These are phyloP conservation scores for Globisporangium acanthophoron DNA, from an alignment of 352 stramenopile species.

Conservation along the genomic window DNA sequence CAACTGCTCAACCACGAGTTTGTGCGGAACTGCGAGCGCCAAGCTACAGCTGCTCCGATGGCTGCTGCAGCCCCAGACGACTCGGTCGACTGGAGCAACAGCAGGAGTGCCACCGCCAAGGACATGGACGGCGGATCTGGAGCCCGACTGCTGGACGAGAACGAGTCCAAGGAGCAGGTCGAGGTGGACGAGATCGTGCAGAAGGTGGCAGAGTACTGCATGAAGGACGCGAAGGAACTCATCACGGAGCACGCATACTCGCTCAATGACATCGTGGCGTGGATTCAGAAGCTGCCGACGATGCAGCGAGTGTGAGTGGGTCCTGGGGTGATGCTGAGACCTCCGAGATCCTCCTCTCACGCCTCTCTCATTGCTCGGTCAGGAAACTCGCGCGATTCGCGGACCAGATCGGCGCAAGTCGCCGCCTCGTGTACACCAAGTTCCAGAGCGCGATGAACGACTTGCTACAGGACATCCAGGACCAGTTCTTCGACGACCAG, in stretches of 20 bases:
- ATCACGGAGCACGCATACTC: constrained; percentile 63
- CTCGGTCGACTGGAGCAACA: constrained; percentile 21
- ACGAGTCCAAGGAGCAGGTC: constrained; percentile 58
- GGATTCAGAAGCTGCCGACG: constrained; percentile 69
- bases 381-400: constrained; percentile 81
- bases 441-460: constrained; percentile 74
- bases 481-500: constrained; percentile 44
- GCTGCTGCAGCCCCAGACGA: constrained; percentile 17
- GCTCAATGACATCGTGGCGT: constrained; percentile 65
- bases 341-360: background rate
- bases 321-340: no score
- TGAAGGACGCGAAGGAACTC: constrained; percentile 72
- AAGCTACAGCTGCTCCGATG: constrained; percentile 1
- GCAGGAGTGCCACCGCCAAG: constrained; percentile 12
- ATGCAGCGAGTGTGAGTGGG: constrained; percentile 72
- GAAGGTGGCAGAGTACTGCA: constrained; percentile 72
- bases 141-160: constrained; percentile 19
- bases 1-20: constrained; percentile 74
- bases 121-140: background rate
- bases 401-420: constrained; percentile 60
- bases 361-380: constrained; percentile 3
- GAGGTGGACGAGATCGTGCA: constrained; percentile 76
- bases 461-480: constrained; percentile 66
- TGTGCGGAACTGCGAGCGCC: constrained; percentile 34
- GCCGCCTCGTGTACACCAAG: constrained; percentile 51